Evolutionary conservation across 129 eudicot species (phyloP), one percentile per base, ranked within the genome.

Genomic region (Smallanthus sonchifolius): DNA sequence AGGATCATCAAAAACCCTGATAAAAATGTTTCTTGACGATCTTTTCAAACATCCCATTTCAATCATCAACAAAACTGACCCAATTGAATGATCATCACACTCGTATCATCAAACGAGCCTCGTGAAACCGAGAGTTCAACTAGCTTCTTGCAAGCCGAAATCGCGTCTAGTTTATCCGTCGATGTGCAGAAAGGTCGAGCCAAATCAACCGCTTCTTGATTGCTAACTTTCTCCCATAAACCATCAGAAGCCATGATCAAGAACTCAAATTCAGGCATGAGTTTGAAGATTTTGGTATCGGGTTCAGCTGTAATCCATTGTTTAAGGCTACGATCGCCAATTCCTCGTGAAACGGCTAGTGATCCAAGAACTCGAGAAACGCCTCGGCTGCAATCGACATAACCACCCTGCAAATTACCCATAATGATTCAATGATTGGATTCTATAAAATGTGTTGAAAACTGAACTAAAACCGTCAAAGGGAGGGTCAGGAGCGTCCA

Each of bases 171-270:
- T 43, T 77, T 86, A 71, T 75, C 85, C 2, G 20, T 62, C 28
- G 83, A 81, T 1, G 76, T 7, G 64, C 92, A 84, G 10, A 83
- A 72, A 45, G 96, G 84, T 3, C 87, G 84, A 13, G 84, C 97
- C 11, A 88, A 65, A 65, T 91, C 96, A 38, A 88, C 84, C 0
- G 97, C 99, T 87, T 95, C 99, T 51, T 95, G 99, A 71, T 91
- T 95, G 13, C 89, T 86, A 17, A 95, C 98, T 90, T 88, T 91
- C 60, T 95, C 97, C 99, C 99, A 95, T 65, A 95, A 77, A 14
- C 97, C 99, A 77, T 95, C 99, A 8, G 99, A 95, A 74, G 99
- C 97, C 77, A 91, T 89, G 80, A 95, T 83, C 69, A 91, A 75
- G 83, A 95, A 91, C 86, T 95, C 97, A 3, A 60, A 73, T 57